Evolutionary conservation across 2,329 filamentous ascomycete genomes (phyloP).

Genomic region (Dactylellina parvicollis): DNA sequence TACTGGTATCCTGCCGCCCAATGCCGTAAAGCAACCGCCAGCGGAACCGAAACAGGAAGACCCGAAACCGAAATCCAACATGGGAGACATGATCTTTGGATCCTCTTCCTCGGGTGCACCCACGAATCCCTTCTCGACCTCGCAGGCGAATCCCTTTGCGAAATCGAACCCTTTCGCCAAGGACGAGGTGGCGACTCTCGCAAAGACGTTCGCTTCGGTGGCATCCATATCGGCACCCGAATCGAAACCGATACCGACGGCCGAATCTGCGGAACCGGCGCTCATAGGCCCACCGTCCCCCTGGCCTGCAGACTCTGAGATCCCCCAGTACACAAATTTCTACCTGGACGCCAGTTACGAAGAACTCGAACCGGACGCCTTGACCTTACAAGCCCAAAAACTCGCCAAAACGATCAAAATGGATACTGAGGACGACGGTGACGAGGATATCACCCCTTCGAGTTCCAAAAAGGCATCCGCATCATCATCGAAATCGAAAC

Average conservation of each 20-base stretch:
- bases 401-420: conserved; percentile 65
- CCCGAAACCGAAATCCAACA: conserved; percentile 59
- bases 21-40: conserved; percentile 2
- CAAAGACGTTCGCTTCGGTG: conserved; percentile 80
- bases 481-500: conserved; percentile 63
- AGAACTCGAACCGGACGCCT: conserved; percentile 72
- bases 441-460: conserved; percentile 58
- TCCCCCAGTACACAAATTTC: conserved; percentile 79
- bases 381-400: conserved; percentile 63
- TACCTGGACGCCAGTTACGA: conserved; percentile 94
- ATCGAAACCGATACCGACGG: conserved; percentile 58
- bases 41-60: conserved; percentile 60
- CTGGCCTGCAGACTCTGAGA: conserved; percentile 75
- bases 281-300: conserved; percentile 68
- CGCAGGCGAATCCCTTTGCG: conserved; percentile 58
- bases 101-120: conserved; percentile 42
- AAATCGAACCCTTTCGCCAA: conserved; percentile 71
- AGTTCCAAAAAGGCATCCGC: conserved; percentile 56
- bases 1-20: conserved; percentile 58
- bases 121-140: conserved; percentile 59
- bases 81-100: conserved; percentile 55
- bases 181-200: conserved; percentile 68
- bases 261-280: conserved; percentile 54
- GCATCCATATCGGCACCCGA: conserved; percentile 65
- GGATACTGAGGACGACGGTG: conserved; percentile 61